Base-by-base conservation (phyloP, 2,329 filamentous ascomycete species). In the Ascochyta clinopodiicola region DNA sequence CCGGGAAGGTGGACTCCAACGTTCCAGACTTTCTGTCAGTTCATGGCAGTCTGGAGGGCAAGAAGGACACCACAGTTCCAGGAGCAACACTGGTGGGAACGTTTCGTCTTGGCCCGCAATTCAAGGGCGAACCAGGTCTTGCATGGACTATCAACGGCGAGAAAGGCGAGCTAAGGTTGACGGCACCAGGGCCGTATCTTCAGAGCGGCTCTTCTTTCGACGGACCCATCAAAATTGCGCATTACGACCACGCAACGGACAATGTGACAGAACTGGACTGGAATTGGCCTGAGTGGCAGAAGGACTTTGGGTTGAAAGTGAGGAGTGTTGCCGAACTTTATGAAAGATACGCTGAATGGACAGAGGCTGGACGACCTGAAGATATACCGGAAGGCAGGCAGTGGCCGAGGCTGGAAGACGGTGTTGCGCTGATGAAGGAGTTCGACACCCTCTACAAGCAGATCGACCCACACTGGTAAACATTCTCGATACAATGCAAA, bases 341-440 rank as follows among this genome's bases (percentile, higher is more conserved):
- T 56, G 71, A 73, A 47, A 57, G 69, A 44, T 71, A 66, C 51
- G 66, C 62, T 36, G 62, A 65, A 45, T 70, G 50, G 57, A 57
- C 59, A 32, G 66, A 57, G 57, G 38, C 47, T 44, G 64, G 60
- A 7, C 53, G 39, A 22, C 48, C 49, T 2, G 35, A 47, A 3
- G 0, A 8, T 6, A 39, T 61, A 8, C n/a, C 54, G 36, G 48
- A 53, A n/a, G 62, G 56, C 15, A 57, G 53, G 35, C 51, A 50
- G 40, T 76, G 74, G 57, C 66, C 75, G 5, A 75, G 74, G 0
- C 78, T 83, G 58, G 68, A 69, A 0, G 74, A 78, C 50, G 82
- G 81, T 0, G 61, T 81, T 3, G 67, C 67, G 59, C 73, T 82
- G n/a, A 81, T 83, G 66, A 70, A 76, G 63, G 75, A 83, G 70